Conservation (phyloP, 78 protist genomes). For the Polysphondylium violaceum region DNA sequence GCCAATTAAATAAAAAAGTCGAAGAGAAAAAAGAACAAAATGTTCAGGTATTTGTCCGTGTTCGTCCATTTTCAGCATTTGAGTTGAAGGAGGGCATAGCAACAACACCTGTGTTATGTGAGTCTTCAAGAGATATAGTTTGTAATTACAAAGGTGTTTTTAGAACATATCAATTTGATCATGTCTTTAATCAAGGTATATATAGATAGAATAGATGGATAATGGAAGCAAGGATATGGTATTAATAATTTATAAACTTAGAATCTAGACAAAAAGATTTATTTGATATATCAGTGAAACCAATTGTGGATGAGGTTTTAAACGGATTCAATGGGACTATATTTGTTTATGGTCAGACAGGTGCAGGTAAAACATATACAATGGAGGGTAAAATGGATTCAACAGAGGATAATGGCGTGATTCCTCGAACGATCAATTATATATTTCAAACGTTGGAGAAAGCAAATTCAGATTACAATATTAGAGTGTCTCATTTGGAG, state of each 20-base stretch:
- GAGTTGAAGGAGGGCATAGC: conserved; percentile 19
- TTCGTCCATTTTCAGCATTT: conserved; percentile 44
- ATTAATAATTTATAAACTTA: background rate
- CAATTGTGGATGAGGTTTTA: conserved; percentile 73
- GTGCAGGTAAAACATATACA: conserved; percentile 84
- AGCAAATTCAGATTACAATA: conserved; percentile 68
- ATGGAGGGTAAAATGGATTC: conserved; percentile 82
- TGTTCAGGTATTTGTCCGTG: conserved; percentile 74
- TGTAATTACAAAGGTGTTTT: conserved; percentile 56
- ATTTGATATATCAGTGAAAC: conserved; percentile 49
- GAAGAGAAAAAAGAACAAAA: conserved; percentile 68
- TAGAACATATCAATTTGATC: conserved; percentile 70
- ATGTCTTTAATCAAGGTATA: conserved; percentile 48
- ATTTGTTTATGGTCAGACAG: conserved; percentile 87
- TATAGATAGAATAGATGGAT: background rate
- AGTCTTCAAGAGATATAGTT: conserved; percentile 14
- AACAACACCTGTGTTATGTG: conserved; percentile 16
- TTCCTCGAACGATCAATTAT: conserved; percentile 80
- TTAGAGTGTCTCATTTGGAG: conserved; percentile 79
- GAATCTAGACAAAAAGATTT: conserved; percentile 61
- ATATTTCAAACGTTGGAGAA: conserved; percentile 76
- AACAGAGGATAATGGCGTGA: conserved; percentile 78
- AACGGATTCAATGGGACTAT: conserved; percentile 84
- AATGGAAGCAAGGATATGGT: background rate
- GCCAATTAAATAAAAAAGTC: conserved; percentile 42